Evolutionary conservation across 352 stramenopile genomes (phyloP).

Genomic region (Phytophthora agathidicida): DNA sequence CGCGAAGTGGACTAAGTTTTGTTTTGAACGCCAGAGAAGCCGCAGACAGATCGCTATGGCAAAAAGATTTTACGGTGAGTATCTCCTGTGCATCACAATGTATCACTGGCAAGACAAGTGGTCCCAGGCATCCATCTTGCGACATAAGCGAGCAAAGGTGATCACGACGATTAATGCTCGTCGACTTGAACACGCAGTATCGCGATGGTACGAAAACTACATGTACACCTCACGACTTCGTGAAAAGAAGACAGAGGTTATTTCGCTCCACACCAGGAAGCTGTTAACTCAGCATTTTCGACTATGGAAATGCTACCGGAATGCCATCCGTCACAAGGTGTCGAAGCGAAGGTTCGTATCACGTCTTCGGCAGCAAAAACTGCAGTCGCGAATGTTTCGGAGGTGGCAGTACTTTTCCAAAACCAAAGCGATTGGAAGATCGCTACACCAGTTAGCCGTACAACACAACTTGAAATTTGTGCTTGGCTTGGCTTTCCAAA

Average conservation of each 20-base stretch:
- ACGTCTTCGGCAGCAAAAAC: slow-evolving; percentile 7
- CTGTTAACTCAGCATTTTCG: slow-evolving; percentile 3
- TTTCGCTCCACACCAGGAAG: neutral
- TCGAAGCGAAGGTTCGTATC: slow-evolving; percentile 7
- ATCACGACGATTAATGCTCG: neutral
- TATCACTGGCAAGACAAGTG: slow-evolving; percentile 37
- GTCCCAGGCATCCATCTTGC: slow-evolving; percentile 13
- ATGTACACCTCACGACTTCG: neutral
- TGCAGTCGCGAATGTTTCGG: slow-evolving; percentile 15
- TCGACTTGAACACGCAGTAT: slow-evolving; percentile 21
- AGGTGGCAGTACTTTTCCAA: slow-evolving; percentile 10
- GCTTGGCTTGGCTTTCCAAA: slow-evolving; percentile 10
- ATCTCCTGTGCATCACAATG: slow-evolving; percentile 31
- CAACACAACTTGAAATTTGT: slow-evolving; percentile 1
- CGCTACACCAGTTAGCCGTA: neutral
- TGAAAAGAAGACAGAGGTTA: slow-evolving; percentile 1
- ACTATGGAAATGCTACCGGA: slow-evolving; percentile 13
- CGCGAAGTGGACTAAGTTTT: slow-evolving; percentile 13
- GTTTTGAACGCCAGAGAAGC: neutral
- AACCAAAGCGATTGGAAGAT: neutral
- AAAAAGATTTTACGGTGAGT: slow-evolving; percentile 34
- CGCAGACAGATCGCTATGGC: slow-evolving; percentile 20
- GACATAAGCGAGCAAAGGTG: slow-evolving; percentile 4
- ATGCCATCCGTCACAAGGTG: slow-evolving; percentile 8
- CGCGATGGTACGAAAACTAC: slow-evolving; percentile 11